Evolutionary conservation across 176 grass and related monocot genomes (phyloP).

Genomic region (Juncus inflexus): DNA sequence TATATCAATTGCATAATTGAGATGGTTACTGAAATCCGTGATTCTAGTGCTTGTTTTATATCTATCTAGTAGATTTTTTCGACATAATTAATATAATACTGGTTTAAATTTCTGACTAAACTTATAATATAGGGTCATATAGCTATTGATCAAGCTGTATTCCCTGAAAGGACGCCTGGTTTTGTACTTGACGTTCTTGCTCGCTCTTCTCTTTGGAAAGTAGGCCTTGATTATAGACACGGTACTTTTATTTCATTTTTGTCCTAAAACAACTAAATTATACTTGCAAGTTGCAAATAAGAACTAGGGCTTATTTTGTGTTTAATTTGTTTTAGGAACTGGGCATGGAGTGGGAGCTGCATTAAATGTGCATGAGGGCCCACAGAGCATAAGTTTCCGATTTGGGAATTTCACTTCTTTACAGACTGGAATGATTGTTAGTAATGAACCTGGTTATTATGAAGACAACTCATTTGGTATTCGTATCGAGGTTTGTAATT

Average conservation of each 20-base stretch:
- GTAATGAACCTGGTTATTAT: conserved; percentile 98
- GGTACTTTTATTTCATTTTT: conserved; percentile 35
- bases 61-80: background rate
- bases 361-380: conserved; percentile 93
- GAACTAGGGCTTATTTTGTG: conserved; percentile 14
- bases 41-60: no score
- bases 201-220: conserved; percentile 92
- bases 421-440: conserved; percentile 95
- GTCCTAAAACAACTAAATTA: background rate
- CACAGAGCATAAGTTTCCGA: conserved; percentile 93
- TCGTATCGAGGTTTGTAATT: conserved; percentile 67
- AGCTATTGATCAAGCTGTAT: conserved; percentile 84
- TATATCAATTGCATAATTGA: no score
- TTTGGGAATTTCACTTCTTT: conserved; percentile 85
- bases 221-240: conserved; percentile 97
- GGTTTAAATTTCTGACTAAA: background rate
- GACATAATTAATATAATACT: background rate
- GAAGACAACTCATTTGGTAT: conserved; percentile 95
- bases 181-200: conserved; percentile 93
- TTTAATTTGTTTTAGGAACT: conserved; percentile 56
- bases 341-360: conserved; percentile 98
- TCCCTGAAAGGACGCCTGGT: conserved; percentile 87
- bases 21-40: no score
- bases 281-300: background rate
- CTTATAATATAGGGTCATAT: conserved; percentile 74